Base-by-base conservation (phyloP, 176 grass and related monocot species). In the Pharus latifolius region DNA sequence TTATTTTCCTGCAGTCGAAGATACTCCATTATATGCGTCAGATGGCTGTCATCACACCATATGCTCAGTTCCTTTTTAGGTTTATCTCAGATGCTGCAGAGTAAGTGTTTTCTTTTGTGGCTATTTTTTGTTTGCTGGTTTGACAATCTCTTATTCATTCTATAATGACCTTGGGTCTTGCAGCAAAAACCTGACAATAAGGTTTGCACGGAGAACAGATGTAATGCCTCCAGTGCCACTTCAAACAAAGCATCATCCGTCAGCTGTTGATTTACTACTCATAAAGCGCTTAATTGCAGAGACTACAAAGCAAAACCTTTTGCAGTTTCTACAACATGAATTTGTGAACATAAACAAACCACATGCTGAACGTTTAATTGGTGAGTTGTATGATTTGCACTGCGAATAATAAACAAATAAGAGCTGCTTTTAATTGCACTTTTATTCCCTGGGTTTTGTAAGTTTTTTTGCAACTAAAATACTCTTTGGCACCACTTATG, bases 41-140 rank as follows among this genome's bases (percentile, higher is more conserved):
- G 75, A 93, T 98, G 94, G 94, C 89, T 53, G 94, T 98, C 40
- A 98, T 98, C 56, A 98, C 94, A n/a, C 94, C 89, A 75, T 98
- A 90, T 63, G 81, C 94, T 52, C 86, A 98, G 61, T 98, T 98
- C 65, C 75, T 98, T 33, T 93, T 98, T 78, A 90, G 72, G 76
- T 98, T 88, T 78, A 78, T 90, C 37, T 90, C 89, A 64, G 86
- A 88, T 78, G 74, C 82, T 37, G 34, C 84, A 55, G 94, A 98
- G 94, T 98, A 88, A 64, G 87, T 4, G 55, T 50, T 50, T 66
- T 75, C 44, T 28, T 68, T n/a, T 80, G 18, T 74, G 20, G 6
- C 70, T 60, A 64, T 74, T 49, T 78, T 51, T 51, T 34, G 49
- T 29, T 42, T 58, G 58, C 44, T 61, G 46, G 78, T 30, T 76